phyloP scores from a whole-genome alignment of 495 filamentous ascomycete genomes.

The Tuber magnatum region DNA sequence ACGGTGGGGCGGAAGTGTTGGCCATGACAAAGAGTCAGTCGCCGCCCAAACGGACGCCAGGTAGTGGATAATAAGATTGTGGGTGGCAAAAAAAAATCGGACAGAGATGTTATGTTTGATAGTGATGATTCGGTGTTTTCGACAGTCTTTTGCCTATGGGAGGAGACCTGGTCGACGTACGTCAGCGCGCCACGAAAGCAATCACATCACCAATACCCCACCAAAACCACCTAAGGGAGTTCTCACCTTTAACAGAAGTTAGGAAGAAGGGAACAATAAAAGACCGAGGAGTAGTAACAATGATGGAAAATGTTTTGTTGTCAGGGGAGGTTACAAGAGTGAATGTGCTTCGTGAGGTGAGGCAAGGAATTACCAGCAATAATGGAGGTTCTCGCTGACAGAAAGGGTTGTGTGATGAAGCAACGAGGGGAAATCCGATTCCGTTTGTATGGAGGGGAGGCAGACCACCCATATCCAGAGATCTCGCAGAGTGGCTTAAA shows the following conservation, averaged over 20 bases:
- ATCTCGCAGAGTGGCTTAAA: conserved; percentile 4
- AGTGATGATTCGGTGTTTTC: not conserved
- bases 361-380: not conserved
- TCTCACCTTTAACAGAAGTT: not conserved
- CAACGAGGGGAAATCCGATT: not conserved
- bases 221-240: not conserved
- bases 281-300: not conserved
- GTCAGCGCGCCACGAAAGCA: conserved; percentile 24
- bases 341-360: not conserved
- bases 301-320: not conserved
- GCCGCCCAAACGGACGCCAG: conserved; percentile 13
- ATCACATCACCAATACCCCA: conserved; percentile 3
- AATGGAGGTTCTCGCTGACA: not conserved
- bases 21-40: conserved; percentile 34
- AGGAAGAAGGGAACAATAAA: not conserved
- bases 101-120: conserved; percentile 6
- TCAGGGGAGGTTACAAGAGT: not conserved
- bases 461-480: not conserved
- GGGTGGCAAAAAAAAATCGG: not conserved
- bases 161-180: conserved; percentile 16
- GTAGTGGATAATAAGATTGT: conserved; percentile 7
- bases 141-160: not conserved
- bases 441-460: not conserved
- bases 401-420: not conserved
- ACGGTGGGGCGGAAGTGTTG: conserved; percentile 52